These are phyloP conservation scores for Emergomyces pasteurianus DNA, from an alignment of 2,329 filamentous ascomycete genomes.

Conservation along the genomic window DNA sequence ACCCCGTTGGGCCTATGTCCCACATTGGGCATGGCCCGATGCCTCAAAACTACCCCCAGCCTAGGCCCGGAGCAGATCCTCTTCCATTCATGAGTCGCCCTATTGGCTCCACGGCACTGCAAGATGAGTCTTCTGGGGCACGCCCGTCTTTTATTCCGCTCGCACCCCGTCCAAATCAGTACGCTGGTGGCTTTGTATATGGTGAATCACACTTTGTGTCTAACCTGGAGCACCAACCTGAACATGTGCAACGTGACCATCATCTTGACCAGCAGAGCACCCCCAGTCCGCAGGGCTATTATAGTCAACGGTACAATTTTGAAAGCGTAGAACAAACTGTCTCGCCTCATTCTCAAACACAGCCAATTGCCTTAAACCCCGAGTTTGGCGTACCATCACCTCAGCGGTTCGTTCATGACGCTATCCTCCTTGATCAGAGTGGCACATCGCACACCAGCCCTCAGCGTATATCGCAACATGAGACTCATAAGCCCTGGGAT, in stretches of 20 bases:
- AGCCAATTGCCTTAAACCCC: background rate
- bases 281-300: background rate
- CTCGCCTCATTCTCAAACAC: background rate
- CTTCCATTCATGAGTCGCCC: slow-evolving; percentile 6
- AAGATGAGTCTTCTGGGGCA: slow-evolving; percentile 4
- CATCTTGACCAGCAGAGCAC: background rate
- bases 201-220: background rate
- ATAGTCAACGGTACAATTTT: background rate
- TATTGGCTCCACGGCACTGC: slow-evolving; percentile 4
- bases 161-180: slow-evolving; percentile 10
- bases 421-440: background rate
- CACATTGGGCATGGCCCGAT: slow-evolving; percentile 11
- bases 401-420: background rate
- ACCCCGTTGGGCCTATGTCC: slow-evolving; percentile 24
- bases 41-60: slow-evolving; percentile 6
- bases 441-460: background rate
- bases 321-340: background rate
- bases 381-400: background rate
- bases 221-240: slow-evolving; percentile 1
- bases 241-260: no score
- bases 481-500: slow-evolving; percentile 1
- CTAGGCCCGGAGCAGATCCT: background rate
- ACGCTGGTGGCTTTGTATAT: background rate
- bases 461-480: background rate
- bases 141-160: slow-evolving; percentile 10